A percentile compares a stretch with the other conserved stretches of the same genome.
phyloP scores from a whole-genome alignment of 208 protist species.

The Acanthamoeba triangularis region DNA sequence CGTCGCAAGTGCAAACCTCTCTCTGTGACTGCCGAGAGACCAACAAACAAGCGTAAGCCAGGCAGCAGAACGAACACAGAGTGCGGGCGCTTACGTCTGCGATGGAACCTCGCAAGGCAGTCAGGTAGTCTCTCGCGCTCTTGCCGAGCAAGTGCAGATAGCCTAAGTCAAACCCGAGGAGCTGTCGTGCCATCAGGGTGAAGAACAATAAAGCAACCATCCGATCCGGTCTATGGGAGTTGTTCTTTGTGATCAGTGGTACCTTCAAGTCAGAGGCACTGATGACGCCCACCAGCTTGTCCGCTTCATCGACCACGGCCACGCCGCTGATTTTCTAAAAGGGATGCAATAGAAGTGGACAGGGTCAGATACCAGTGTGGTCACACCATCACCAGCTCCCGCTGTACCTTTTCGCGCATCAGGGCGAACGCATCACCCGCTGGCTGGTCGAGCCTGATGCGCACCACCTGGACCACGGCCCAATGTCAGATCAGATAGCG shows the following conservation, averaged over 20 bases:
- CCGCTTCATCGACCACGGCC: not conserved
- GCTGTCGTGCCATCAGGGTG: not conserved
- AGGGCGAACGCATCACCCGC: constrained; percentile 28
- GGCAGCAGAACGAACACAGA: not conserved
- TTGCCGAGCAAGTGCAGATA: constrained; percentile 54
- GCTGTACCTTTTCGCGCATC: constrained; percentile 5
- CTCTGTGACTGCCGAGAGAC: not conserved
- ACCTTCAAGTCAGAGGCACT: constrained; percentile 65
- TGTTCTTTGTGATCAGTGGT: not conserved
- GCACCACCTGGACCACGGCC: not conserved
- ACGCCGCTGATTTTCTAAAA: constrained; percentile 41
- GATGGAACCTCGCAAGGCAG: not conserved
- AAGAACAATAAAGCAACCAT: not conserved
- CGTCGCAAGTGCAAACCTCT: constrained; percentile 39
- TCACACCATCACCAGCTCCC: not conserved
- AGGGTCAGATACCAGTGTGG: not conserved
- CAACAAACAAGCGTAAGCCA: not conserved
- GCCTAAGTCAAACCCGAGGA: constrained; percentile 22
- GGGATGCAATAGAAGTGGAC: not conserved
- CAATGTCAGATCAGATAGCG: not conserved
- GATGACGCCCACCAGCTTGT: constrained; percentile 54
- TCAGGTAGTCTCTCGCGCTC: constrained; percentile 3
- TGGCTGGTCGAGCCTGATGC: not conserved
- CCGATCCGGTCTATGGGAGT: too few relatives aligned
- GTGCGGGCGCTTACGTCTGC: not conserved